Percentiles rank a stretch among this genome's conserved stretches.
Evolutionary conservation across 2,329 filamentous ascomycete genomes (phyloP).

Genomic region (Fusarium tupiense): DNA sequence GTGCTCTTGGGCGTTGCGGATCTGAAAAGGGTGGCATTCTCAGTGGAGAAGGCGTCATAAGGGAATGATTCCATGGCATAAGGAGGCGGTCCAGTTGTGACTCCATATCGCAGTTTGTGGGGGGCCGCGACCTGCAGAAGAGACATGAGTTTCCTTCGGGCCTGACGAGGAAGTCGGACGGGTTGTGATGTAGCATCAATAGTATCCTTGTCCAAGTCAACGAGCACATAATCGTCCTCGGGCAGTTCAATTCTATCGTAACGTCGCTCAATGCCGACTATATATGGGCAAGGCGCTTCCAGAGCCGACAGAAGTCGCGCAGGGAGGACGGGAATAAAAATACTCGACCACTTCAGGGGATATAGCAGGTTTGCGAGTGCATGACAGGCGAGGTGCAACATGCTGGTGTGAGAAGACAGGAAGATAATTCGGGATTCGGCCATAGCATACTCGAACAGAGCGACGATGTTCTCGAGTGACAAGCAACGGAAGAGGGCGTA

Average conservation of each 20-base stretch:
- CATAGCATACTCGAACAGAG: slow-evolving; percentile 91
- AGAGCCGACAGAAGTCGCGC: slow-evolving; percentile 88
- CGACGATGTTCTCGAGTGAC: slow-evolving; percentile 90
- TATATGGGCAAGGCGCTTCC: slow-evolving; percentile 95
- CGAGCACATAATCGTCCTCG: slow-evolving; percentile 93
- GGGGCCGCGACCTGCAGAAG: slow-evolving; percentile 90
- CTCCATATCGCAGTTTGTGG: slow-evolving; percentile 86
- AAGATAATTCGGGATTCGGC: slow-evolving; percentile 96
- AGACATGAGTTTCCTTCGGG: slow-evolving; percentile 87
- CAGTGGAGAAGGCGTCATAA: slow-evolving; percentile 87
- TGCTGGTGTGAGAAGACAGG: slow-evolving; percentile 92
- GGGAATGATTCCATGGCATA: slow-evolving; percentile 95
- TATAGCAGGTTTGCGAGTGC: slow-evolving; percentile 89
- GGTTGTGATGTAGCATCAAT: slow-evolving; percentile 86
- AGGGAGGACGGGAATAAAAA: slow-evolving; percentile 92
- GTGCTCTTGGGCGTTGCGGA: slow-evolving; percentile 75
- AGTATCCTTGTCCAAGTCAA: slow-evolving; percentile 90
- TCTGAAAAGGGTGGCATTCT: slow-evolving; percentile 83
- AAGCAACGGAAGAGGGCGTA: slow-evolving; percentile 92
- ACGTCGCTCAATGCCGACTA: slow-evolving; percentile 92
- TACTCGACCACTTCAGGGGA: slow-evolving; percentile 90
- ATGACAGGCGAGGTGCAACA: slow-evolving; percentile 92
- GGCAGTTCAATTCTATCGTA: slow-evolving; percentile 89
- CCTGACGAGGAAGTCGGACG: slow-evolving; percentile 83
- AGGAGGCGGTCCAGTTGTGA: slow-evolving; percentile 86